Conservation (phyloP, 2,329 filamentous ascomycete genomes). For the Penicillium corylophilum region DNA sequence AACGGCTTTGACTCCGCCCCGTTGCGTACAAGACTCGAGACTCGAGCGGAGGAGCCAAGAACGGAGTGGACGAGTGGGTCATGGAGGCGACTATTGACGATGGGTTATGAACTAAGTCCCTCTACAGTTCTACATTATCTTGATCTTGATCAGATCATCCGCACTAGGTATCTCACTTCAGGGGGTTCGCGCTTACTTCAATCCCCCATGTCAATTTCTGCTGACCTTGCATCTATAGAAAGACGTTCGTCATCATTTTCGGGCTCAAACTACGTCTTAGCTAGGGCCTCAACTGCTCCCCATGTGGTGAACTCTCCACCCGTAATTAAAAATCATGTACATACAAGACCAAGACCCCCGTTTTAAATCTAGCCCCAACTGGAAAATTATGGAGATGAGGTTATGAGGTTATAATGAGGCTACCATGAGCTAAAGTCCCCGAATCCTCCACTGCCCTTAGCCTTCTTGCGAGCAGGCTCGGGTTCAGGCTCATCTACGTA, state of each 20-base stretch:
- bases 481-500: conserved; percentile 62
- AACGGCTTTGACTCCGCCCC: conserved; percentile 17
- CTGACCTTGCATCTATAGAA: background rate
- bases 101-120: background rate
- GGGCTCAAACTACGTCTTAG: background rate
- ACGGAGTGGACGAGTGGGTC: conserved; percentile 14
- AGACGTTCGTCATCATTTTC: background rate
- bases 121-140: too few species aligned
- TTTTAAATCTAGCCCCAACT: background rate
- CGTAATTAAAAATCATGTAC: background rate
- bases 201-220: background rate
- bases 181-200: background rate
- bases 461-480: conserved; percentile 77
- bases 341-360: background rate
- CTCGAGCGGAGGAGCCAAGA: conserved; percentile 16
- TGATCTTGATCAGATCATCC: background rate
- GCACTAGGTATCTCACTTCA: background rate
- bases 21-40: conserved; percentile 6
- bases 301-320: background rate
- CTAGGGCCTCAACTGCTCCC: background rate
- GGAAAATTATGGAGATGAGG: conserved; percentile 59
- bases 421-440: conserved; percentile 95
- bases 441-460: conserved; percentile 70
- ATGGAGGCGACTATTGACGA: background rate
- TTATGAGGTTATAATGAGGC: conserved; percentile 69